A percentile compares a stretch with the other conserved stretches of the same genome.
Conservation (phyloP, 257 asterid genomes). For the Penstemon eatonii region DNA sequence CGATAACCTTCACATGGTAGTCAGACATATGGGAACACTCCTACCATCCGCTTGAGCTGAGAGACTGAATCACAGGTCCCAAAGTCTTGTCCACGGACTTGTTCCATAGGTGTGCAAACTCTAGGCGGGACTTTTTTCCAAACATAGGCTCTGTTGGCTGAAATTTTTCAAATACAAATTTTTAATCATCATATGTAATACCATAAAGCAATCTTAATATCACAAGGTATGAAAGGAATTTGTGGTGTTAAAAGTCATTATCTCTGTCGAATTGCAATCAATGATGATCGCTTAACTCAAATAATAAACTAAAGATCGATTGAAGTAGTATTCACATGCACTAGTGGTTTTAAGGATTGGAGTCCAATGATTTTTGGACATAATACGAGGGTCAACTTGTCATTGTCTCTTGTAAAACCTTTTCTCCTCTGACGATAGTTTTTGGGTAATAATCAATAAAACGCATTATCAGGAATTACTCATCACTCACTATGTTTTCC, state of each 20-base stretch:
- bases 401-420: background rate
- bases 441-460: background rate
- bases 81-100: conserved; percentile 53
- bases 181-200: background rate
- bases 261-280: background rate
- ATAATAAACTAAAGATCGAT: background rate
- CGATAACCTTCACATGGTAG: conserved; percentile 12
- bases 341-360: background rate
- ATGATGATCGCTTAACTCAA: background rate
- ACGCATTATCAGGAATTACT: background rate
- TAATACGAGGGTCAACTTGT: background rate
- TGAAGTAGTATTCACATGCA: background rate
- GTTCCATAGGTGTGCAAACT: conserved; percentile 54
- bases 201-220: background rate
- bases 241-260: background rate
- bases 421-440: conserved; percentile 1
- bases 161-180: conserved; percentile 10
- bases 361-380: conserved; percentile 1
- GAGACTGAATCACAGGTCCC: conserved; percentile 44
- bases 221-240: background rate
- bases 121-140: conserved; percentile 41
- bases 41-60: conserved; percentile 67
- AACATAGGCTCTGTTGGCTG: conserved; percentile 52
- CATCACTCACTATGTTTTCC: background rate
- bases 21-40: conserved; percentile 7